Percentiles rank a stretch among this genome's conserved stretches.
Evolutionary conservation across 2,329 filamentous ascomycete species (phyloP).

Genomic region (Colletotrichum truncatum): DNA sequence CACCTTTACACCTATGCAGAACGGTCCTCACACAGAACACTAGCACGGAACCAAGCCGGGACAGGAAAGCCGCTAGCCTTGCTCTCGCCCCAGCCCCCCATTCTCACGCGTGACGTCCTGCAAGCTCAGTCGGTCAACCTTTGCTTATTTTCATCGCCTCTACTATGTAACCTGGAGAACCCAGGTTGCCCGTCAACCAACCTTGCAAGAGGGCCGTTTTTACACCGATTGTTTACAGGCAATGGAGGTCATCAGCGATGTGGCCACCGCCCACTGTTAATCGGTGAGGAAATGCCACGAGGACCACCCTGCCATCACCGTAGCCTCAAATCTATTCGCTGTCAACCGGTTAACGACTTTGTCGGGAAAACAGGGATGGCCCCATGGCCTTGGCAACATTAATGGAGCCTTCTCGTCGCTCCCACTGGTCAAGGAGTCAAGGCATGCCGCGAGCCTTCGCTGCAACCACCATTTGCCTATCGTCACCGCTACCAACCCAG

Average conservation of each 20-base stretch:
- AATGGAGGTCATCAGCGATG: not conserved
- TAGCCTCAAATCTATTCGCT: not conserved
- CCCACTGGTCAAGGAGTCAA: not conserved
- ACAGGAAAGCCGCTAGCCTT: constrained; percentile 17
- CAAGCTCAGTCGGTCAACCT: not conserved
- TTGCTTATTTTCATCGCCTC: not conserved
- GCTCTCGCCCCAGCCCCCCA: not conserved
- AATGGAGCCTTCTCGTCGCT: not conserved
- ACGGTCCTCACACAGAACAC: not conserved
- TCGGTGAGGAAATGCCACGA: not conserved
- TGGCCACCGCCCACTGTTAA: not conserved
- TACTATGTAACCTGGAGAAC: not conserved
- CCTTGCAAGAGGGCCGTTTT: not conserved
- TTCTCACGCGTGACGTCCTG: not conserved
- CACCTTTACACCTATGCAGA: not conserved
- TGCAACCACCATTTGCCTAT: not conserved
- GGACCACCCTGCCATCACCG: not conserved
- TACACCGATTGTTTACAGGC: not conserved
- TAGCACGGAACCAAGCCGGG: constrained; percentile 19
- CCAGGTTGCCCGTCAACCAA: not conserved
- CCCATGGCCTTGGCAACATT: not conserved
- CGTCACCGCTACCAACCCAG: not conserved
- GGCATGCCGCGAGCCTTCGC: not conserved
- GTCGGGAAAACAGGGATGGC: not conserved
- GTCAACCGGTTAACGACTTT: not conserved